phyloP scores from a whole-genome alignment of 2,329 filamentous ascomycete genomes.

The Phoma sp. region DNA sequence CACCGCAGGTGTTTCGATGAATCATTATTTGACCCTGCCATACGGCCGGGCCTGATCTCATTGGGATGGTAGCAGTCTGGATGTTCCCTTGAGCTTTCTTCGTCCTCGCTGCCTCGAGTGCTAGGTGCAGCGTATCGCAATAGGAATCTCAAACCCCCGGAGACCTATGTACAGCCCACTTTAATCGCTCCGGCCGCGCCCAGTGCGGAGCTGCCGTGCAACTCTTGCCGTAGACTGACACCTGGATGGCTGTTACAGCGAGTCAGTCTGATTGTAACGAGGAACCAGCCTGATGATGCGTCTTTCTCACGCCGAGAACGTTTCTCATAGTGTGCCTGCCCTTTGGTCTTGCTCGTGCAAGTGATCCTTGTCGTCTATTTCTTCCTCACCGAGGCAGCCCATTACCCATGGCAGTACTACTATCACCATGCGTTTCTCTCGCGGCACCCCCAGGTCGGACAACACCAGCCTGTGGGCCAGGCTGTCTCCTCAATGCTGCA shows the following conservation, averaged over 20 bases:
- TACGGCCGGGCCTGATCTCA: background rate
- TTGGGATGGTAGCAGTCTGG: background rate
- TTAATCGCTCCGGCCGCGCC: too few species aligned
- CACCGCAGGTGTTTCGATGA: background rate
- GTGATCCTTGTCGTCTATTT: background rate
- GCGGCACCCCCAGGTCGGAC: conserved; percentile 15
- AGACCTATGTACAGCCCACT: too few species aligned
- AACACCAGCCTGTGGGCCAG: conserved; percentile 28
- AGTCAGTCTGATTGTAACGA: background rate
- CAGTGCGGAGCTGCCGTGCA: background rate
- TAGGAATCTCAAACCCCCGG: too few species aligned
- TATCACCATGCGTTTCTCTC: conserved; percentile 15
- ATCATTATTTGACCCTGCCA: background rate
- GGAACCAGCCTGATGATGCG: too few species aligned
- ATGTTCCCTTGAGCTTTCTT: background rate
- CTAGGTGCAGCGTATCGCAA: too few species aligned
- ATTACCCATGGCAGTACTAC: conserved; percentile 35
- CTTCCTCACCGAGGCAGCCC: conserved; percentile 42
- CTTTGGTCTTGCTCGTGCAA: background rate
- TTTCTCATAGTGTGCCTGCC: background rate
- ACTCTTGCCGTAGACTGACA: background rate
- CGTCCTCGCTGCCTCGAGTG: too few species aligned
- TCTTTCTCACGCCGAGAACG: background rate
- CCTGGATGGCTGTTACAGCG: background rate
- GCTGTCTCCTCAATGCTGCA: conserved; percentile 41